Base-by-base conservation (phyloP, 805 yeast genomes). In the Metschnikowia henanensis region DNA sequence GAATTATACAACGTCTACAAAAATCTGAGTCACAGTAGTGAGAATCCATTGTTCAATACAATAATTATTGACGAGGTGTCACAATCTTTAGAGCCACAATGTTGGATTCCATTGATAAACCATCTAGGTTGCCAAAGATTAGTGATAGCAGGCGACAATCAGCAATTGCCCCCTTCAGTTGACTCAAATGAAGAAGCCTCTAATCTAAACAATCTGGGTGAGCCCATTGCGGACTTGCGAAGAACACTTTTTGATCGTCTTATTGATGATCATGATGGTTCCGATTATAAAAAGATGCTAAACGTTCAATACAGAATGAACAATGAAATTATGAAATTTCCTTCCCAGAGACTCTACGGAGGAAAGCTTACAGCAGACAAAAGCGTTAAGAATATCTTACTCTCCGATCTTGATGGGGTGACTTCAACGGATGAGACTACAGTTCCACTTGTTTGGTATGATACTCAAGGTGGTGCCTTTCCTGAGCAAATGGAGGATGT, bases 11-110 rank as follows among this genome's bases (percentile, higher is more conserved):
- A 77, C 3, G 65, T 81, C 32, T 77, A 79, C 53, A 68, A 63
- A 31, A 67, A 64, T 28, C 56, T 50, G 16, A 43, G 46, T 6
- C 53, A 42, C 20, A 50, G 56, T 19, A 35, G 30, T 6, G 64
- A 61, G 3, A 60, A 62, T 21, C 67, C 72, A 3, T 58, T 81
- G 10, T 88, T 92, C 57, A 88, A 87, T 51, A 81, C 95, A 0
- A 71, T 92, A 25, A 86, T 94, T 10, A 91, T 92, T 28, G 99
- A 92, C 65, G 99, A 92, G 63, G 97, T 92, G 0, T 89, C 97
- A 0, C 99, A 92, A 62, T 77, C 97, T 9, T 65, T 92, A 42
- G 97, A 92, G 57, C 96, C 97, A 1, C 96, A 92, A 52, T 90
- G 97, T 57, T 91, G 97, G 97, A 90, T 92, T 19, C 97, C 99